Base-by-base conservation (phyloP, 2,329 filamentous ascomycete species). In the Aspergillus pseudonomiae region DNA sequence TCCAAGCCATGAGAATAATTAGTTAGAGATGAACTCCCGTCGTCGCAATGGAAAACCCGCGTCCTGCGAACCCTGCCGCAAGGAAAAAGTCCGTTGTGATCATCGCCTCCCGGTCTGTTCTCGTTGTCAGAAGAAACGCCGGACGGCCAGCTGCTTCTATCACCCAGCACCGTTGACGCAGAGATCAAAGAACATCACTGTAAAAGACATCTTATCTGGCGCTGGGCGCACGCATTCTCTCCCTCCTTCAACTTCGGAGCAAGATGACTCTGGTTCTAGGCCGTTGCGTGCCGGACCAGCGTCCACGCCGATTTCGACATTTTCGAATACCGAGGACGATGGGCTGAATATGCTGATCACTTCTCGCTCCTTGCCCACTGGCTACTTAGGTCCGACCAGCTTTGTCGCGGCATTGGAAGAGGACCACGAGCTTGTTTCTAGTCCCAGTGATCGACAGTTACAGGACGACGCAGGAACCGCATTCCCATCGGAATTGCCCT, bases 341-440 rank as follows among this genome's bases (percentile, higher is more conserved):
- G 59, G 61, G 5, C 52, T 59, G 2, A 57, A 52, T 14, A 59
- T 34, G 45, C 46, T 66, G 45, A 30, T 57, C 12, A 55, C 63
- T 28, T 62, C 63, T 45, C 59, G 67, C 12, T 63, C 72, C 21
- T 58, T 72, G 2, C 60, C 70, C 10, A 64, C 71, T 12, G 71
- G 74, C 9, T 76, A 77, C 36, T 67, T 77, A n/a, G 75, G 75
- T 11, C 75, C 75, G 3, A 77, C 71, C 2, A 77, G 75, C 59
- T 76, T 75, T 61, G 69, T 76, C 1, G 70, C 73, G 6, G 65
- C 68, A 3, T 65, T 77, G 48, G 66, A 65, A 10, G 69, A 71
- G 4, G 68, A 67, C 56, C 64, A 66, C 16, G 71, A 69, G 24
- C 53, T 68, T 16, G 63, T 66, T n/a, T 66, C 67, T 19, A 63